phyloP scores from a whole-genome alignment of 176 grass and related monocot species.

The Carex kokanica region DNA sequence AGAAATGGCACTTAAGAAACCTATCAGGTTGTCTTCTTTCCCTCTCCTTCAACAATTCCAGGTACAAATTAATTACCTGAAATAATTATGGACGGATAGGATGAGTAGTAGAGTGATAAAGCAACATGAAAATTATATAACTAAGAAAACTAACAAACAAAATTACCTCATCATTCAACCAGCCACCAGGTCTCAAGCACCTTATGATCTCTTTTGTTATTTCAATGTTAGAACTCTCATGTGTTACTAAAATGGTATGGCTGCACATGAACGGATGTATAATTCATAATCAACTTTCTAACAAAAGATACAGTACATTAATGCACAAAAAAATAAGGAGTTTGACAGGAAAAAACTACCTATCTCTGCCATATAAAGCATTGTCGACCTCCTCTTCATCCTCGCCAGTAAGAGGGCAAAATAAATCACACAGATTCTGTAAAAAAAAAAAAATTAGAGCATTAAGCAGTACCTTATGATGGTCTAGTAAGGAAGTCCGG shows the following conservation, averaged over 20 bases:
- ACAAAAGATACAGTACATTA: background rate
- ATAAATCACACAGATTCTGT: conserved; percentile 47
- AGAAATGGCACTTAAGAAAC: conserved; percentile 89
- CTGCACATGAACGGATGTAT: conserved; percentile 14
- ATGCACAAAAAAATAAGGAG: background rate
- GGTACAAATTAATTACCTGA: conserved; percentile 92
- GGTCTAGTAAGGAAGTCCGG: background rate
- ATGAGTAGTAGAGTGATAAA: conserved; percentile 17
- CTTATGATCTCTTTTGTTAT: conserved; percentile 52
- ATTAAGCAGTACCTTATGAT: background rate
- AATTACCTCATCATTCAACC: conserved; percentile 87
- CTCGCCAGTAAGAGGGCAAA: conserved; percentile 53
- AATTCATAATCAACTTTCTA: conserved; percentile 19
- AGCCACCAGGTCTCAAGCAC: conserved; percentile 54
- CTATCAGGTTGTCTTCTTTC: conserved; percentile 55
- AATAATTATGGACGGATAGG: conserved; percentile 22
- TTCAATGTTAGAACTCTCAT: conserved; percentile 57
- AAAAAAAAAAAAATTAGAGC: conserved; percentile 16
- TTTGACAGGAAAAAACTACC: conserved; percentile 33
- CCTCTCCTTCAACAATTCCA: conserved; percentile 82
- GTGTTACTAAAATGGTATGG: conserved; percentile 41
- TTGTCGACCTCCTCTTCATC: conserved; percentile 49
- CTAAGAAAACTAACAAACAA: conserved; percentile 21
- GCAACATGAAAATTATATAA: background rate
- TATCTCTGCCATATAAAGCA: conserved; percentile 34